Conservation (phyloP, 176 grass and related monocot species). For the Phyllostachys edulis region DNA sequence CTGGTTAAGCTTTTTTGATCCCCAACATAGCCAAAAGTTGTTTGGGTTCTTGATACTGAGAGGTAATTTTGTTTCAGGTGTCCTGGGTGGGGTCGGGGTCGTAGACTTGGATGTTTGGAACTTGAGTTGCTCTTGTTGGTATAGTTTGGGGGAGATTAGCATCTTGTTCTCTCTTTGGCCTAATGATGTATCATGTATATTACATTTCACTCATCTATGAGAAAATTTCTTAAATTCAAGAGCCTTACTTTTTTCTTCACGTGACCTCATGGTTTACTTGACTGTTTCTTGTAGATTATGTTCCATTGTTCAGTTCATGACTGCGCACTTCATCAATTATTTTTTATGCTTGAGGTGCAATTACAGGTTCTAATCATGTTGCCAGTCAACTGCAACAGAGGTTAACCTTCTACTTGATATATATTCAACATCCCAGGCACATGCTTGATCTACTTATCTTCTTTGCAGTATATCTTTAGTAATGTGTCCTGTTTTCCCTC, state of each 20-base stretch:
- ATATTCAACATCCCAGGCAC: background rate
- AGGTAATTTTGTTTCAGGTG: slow-evolving; percentile 44
- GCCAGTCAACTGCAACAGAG: background rate
- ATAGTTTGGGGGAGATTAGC: slow-evolving; percentile 56
- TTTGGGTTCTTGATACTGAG: slow-evolving; percentile 41
- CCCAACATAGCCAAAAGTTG: slow-evolving; percentile 26
- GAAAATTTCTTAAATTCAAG: slow-evolving; percentile 15
- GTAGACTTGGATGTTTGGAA: slow-evolving; percentile 43
- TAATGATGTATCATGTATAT: slow-evolving; percentile 53
- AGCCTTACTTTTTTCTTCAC: slow-evolving; percentile 9
- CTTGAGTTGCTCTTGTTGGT: slow-evolving; percentile 45
- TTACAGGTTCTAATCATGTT: background rate
- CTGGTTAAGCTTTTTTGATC: slow-evolving; percentile 44
- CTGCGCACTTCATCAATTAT: background rate
- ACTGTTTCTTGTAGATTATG: slow-evolving; percentile 1
- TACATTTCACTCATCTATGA: slow-evolving; percentile 47
- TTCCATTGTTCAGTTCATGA: background rate
- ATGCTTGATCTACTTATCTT: background rate
- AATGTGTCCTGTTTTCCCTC: background rate
- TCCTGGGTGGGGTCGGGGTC: background rate
- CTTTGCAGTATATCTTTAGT: background rate
- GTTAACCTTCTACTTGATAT: slow-evolving; percentile 4
- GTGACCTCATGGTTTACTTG: slow-evolving; percentile 25
- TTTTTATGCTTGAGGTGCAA: slow-evolving; percentile 17
- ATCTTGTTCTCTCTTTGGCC: slow-evolving; percentile 39